Percentiles rank a stretch among this genome's conserved stretches.
Evolutionary conservation across 2,329 filamentous ascomycete genomes (phyloP).

Genomic region (Exophiala spinifera): DNA sequence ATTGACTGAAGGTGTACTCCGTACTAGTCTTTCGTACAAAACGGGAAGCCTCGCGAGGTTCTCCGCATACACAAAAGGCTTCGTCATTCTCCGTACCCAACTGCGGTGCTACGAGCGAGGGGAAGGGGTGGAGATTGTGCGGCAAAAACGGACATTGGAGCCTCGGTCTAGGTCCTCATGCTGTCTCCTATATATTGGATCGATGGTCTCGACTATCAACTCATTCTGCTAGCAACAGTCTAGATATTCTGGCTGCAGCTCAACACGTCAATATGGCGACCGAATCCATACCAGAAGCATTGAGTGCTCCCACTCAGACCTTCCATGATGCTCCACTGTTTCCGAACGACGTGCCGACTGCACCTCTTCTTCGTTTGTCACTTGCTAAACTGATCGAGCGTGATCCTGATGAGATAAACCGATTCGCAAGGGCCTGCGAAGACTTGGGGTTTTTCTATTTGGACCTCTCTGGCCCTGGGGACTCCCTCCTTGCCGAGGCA

Average conservation of each 20-base stretch:
- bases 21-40: not conserved
- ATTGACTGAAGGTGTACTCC: not conserved
- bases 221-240: too few species aligned
- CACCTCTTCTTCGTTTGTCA: constrained; percentile 44
- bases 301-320: constrained; percentile 17
- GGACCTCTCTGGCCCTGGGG: constrained; percentile 44
- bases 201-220: too few species aligned
- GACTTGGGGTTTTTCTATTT: constrained; percentile 59
- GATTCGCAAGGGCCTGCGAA: constrained; percentile 41
- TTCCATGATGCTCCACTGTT: constrained; percentile 37
- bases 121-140: constrained; percentile 14
- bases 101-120: not conserved
- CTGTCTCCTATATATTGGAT: too few species aligned
- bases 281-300: constrained; percentile 15
- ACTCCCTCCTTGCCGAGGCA: constrained; percentile 42
- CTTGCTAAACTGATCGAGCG: constrained; percentile 38
- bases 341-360: constrained; percentile 41
- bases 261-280: constrained; percentile 8
- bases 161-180: not conserved
- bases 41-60: not conserved
- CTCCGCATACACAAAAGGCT: constrained; percentile 9
- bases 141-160: not conserved
- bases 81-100: constrained; percentile 11
- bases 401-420: constrained; percentile 36
- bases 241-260: too few species aligned